Conservation (phyloP, 148 eudicot genomes). For the Gaultheria prostrata region DNA sequence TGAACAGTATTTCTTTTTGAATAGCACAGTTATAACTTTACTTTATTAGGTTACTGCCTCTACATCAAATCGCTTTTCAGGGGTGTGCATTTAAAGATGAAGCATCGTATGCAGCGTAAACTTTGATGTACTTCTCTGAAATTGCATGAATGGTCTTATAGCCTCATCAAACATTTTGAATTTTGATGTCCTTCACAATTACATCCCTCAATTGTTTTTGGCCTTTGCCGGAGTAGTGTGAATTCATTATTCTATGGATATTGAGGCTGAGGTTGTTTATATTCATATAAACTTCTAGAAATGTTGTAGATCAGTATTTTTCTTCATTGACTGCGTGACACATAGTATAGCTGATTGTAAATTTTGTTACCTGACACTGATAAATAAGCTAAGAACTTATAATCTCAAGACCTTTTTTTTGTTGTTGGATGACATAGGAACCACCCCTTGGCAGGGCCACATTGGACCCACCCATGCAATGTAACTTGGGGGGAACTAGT, state of each 20-base stretch:
- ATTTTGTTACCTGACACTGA: neutral
- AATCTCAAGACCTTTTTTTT: neutral
- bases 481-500: no score
- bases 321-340: neutral
- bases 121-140: neutral
- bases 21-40: neutral
- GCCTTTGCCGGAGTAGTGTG: neutral
- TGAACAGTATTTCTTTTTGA: neutral
- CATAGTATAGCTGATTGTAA: neutral
- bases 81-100: slow-evolving; percentile 3
- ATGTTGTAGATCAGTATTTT: neutral
- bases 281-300: neutral
- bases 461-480: no score
- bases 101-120: neutral
- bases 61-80: neutral
- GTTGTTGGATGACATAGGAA: no score
- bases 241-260: neutral
- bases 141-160: neutral
- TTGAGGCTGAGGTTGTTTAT: neutral
- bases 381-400: neutral
- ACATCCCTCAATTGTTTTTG: neutral
- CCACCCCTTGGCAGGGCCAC: no score
- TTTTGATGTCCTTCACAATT: neutral
- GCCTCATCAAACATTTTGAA: neutral
- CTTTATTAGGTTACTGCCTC: neutral